These are phyloP conservation scores for Conidiobolus incongruus DNA, from an alignment of 371 early-diverging fungal species.

Conservation along the genomic window DNA sequence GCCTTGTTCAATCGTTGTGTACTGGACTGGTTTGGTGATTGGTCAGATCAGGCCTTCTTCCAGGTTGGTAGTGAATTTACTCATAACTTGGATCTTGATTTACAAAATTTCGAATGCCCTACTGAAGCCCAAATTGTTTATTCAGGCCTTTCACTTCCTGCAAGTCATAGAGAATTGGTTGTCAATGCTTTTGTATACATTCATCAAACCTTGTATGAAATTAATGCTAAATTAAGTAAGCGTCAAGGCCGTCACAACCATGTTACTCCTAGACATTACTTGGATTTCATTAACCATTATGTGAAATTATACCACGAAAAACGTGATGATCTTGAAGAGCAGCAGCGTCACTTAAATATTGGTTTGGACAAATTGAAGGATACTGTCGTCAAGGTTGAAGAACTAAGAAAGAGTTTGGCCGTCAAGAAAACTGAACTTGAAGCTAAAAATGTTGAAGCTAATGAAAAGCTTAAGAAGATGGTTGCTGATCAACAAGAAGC, in stretches of 20 bases:
- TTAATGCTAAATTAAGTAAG: constrained; percentile 63
- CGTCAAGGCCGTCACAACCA: constrained; percentile 60
- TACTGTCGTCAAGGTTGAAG: constrained; percentile 91
- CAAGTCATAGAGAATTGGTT: constrained; percentile 63
- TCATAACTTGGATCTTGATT: constrained; percentile 66
- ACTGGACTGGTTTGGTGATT: constrained; percentile 97
- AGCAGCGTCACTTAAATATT: constrained; percentile 92
- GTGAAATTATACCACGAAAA: constrained; percentile 77
- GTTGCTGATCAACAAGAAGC: constrained; percentile 90
- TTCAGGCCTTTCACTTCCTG: constrained; percentile 42
- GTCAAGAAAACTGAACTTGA: constrained; percentile 73
- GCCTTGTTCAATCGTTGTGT: constrained; percentile 99
- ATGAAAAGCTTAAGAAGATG: constrained; percentile 91
- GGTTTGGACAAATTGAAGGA: constrained; percentile 90
- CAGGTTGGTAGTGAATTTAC: constrained; percentile 95
- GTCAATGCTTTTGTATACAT: constrained; percentile 80
- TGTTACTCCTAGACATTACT: constrained; percentile 92
- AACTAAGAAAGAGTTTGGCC: constrained; percentile 71
- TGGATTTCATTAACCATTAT: constrained; percentile 92
- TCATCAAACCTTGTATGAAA: constrained; percentile 70
- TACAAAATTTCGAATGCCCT: constrained; percentile 39
- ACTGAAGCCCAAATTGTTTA: constrained; percentile 58
- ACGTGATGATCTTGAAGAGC: constrained; percentile 88
- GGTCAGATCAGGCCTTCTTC: constrained; percentile 93
- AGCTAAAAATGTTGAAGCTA: constrained; percentile 72